phyloP scores from a whole-genome alignment of 306 rosid genomes.

The Canavalia ensiformis region DNA sequence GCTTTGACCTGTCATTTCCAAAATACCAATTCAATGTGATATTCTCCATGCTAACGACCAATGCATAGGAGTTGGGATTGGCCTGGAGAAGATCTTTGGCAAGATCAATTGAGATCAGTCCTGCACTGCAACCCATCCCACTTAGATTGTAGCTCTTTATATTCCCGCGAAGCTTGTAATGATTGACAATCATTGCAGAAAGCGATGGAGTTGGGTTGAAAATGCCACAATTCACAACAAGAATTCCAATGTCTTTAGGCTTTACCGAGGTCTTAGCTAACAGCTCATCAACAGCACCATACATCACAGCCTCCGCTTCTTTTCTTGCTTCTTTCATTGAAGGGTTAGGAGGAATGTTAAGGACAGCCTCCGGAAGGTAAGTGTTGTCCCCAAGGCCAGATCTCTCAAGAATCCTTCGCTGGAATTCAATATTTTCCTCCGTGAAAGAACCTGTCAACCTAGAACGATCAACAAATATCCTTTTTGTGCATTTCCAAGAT shows the following conservation, averaged over 20 bases:
- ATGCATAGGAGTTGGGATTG: constrained; percentile 83
- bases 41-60: constrained; percentile 94
- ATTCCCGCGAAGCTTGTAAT: constrained; percentile 90
- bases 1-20: constrained; percentile 91
- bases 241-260: constrained; percentile 86
- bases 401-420: constrained; percentile 87
- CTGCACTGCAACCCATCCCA: constrained; percentile 98
- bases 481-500: constrained; percentile 76
- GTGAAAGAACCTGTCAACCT: constrained; percentile 67
- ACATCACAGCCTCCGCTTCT: constrained; percentile 90
- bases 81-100: constrained; percentile 93
- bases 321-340: constrained; percentile 93
- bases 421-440: constrained; percentile 76
- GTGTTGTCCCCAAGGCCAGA: constrained; percentile 89
- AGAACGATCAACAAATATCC: constrained; percentile 80
- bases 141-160: constrained; percentile 81
- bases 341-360: constrained; percentile 90
- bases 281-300: constrained; percentile 87
- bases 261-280: constrained; percentile 76
- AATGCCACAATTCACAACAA: constrained; percentile 89
- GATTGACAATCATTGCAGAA: constrained; percentile 88
- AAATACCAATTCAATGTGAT: constrained; percentile 95
- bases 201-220: constrained; percentile 95
- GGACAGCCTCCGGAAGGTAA: constrained; percentile 90
- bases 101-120: constrained; percentile 85